A percentile compares a stretch with the other conserved stretches of the same genome.
These are phyloP conservation scores for Anisodus acutangulus DNA, from an alignment of 257 asterid genomes.

Conservation along the genomic window DNA sequence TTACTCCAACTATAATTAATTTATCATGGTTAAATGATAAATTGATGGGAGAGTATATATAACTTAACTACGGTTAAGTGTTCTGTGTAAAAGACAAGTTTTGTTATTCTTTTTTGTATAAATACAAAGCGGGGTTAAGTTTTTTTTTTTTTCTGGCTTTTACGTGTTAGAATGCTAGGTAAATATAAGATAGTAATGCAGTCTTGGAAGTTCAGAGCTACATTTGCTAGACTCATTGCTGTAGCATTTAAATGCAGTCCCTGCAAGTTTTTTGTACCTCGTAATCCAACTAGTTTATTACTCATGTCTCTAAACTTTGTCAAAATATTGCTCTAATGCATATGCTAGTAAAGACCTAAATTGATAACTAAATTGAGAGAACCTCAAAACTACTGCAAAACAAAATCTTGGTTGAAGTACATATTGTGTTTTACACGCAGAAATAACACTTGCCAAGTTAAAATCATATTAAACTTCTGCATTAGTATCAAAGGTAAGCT, in stretches of 20 bases:
- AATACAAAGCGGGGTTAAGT: neutral
- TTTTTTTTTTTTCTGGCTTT: no score
- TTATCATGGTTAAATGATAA: neutral
- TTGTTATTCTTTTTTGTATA: neutral
- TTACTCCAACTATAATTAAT: no score
- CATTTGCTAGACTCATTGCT: neutral
- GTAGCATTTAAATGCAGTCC: neutral
- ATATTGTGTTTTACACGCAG: neutral
- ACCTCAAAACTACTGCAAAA: neutral
- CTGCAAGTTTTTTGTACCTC: neutral
- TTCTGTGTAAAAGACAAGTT: neutral
- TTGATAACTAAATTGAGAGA: neutral
- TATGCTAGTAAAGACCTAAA: neutral
- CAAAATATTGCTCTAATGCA: neutral
- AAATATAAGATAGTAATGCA: neutral
- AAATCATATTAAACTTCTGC: neutral
- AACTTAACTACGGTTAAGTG: neutral
- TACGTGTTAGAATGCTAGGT: neutral
- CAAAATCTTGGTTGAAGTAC: constrained; percentile 1
- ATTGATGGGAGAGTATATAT: neutral
- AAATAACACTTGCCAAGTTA: neutral
- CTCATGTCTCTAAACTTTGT: neutral
- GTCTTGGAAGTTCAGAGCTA: neutral
- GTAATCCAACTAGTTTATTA: neutral
- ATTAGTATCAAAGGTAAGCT: neutral